Percentiles rank a stretch among this genome's conserved stretches.
phyloP scores from a whole-genome alignment of 2,329 filamentous ascomycete species.

The Incumbomyces delicatus region DNA sequence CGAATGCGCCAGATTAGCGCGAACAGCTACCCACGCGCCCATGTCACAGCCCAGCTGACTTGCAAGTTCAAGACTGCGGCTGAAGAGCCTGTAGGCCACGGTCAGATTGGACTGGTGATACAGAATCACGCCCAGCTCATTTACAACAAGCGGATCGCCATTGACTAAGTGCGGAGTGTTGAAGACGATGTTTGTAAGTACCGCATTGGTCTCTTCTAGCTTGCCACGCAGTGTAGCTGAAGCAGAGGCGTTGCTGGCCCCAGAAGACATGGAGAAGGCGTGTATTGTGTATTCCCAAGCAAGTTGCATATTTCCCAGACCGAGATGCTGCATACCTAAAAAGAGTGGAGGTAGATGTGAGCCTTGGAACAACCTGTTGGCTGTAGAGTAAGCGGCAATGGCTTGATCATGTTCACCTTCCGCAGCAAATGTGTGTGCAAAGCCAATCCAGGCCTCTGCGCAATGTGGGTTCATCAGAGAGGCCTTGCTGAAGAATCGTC shows the following conservation, averaged over 20 bases:
- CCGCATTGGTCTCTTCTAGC: slow-evolving; percentile 8
- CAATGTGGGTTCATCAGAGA: slow-evolving; percentile 97
- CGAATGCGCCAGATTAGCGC: slow-evolving; percentile 83
- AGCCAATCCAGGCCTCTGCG: slow-evolving; percentile 95
- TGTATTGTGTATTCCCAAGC: slow-evolving; percentile 91
- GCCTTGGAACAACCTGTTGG: slow-evolving; percentile 87
- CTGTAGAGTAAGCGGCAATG: slow-evolving; percentile 93
- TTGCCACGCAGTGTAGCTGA: slow-evolving; percentile 19
- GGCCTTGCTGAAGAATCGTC: slow-evolving; percentile 93
- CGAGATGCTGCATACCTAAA: slow-evolving; percentile 95
- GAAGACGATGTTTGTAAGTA: slow-evolving; percentile 15
- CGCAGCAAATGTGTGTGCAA: slow-evolving; percentile 94
- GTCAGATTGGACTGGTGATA: slow-evolving; percentile 78
- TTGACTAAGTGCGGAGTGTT: slow-evolving; percentile 24
- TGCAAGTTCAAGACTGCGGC: slow-evolving; percentile 65
- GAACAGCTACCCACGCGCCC: slow-evolving; percentile 69
- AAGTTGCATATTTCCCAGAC: slow-evolving; percentile 85
- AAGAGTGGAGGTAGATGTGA: slow-evolving; percentile 94
- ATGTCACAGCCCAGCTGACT: slow-evolving; percentile 73
- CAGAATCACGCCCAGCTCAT: slow-evolving; percentile 91
- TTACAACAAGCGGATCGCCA: slow-evolving; percentile 75
- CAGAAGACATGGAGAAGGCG: slow-evolving; percentile 56
- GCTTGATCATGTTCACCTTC: slow-evolving; percentile 98
- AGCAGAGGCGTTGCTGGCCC: slow-evolving; percentile 26
- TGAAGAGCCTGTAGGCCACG: slow-evolving; percentile 69